Base-by-base conservation (phyloP, 768 basidiomycete genomes). In the Leucogyrophana mollusca region DNA sequence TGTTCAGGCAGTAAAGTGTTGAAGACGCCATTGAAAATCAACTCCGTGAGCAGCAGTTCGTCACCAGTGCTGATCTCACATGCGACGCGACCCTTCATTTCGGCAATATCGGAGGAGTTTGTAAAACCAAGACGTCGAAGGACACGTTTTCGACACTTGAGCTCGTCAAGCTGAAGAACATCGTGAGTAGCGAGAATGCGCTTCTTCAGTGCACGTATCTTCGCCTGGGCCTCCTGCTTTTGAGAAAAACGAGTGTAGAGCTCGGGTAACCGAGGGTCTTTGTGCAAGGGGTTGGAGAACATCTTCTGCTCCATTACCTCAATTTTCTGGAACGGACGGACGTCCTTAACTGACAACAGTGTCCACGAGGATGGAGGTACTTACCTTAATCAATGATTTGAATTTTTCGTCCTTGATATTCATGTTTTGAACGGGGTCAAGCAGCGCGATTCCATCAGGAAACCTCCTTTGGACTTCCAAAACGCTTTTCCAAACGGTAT, bases 61-160 rank as follows among this genome's bases (percentile, higher is more conserved):
- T 99, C 96, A 6, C 96, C 96, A 2, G 94, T 86, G 61, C 90
- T 93, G 67, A 99, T 98, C 69, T 99, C 96, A 63, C 96, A 99
- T 14, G 96, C 96, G 1, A 99, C 95, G 32, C 96, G 78, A 1
- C 96, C 96, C 71, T 99, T 99, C 79, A 94, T 84, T 62, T 98
- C 96, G 17, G 98, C 92, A 47, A 98, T 96, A 65, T 98, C 95
- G 1, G 85, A 79, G 9, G 83, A 64, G 11, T 79, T 86, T 2
- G 93, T 94, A 73, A 98, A 98, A 0, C 87, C 94, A 5, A 99
- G 71, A 25, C 96, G 80, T 27, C 96, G 80, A 21, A 98, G 76
- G 0, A 96, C 94, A 18, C 95, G 90, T 67, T 98, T 98, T 47
- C 96, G 78, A 56, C 83, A 85, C 67, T 94, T 95, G 59, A 99